Base-by-base conservation (phyloP, 1,284 basidiomycete genomes). In the Cryptococcus hybrid region DNA sequence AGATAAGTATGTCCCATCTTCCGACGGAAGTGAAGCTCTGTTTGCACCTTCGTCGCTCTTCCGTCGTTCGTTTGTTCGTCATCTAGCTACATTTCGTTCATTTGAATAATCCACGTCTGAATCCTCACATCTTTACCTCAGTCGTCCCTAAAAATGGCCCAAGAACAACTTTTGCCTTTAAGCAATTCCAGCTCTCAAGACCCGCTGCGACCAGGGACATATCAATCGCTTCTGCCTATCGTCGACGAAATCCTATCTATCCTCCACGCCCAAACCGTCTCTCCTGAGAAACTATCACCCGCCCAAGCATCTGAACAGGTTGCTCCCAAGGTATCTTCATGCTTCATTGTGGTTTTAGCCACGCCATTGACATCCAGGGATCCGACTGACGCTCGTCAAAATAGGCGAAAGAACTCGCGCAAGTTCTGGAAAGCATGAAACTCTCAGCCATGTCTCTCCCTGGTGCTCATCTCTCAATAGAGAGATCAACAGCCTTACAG, bases 391-490 rank as follows among this genome's bases (percentile, higher is more conserved):
- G 30, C 4, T 8, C 2, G 9, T 12, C 18, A 6, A 3, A 12
- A 40, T 48, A 70, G 67, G 65, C 67, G 2, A 58, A 61, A 54
- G 60, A 70, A 47, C 57, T 70, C 6, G 54, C 60, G 5, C 37
- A 45, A 13, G 47, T 51, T 3, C 36, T 70, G 18, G 61, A 63
- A 38, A 50, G 13, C 36, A 68, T 70, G 68, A 62, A 64, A 47
- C 3, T 36, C 0, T 60, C 65, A 3, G 61, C 65, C 4, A n/a
- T 67, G 47, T 42, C 53, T 8, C 36, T 71, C 34, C 67, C 67
- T 4, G 69, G 69, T 3, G 69, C 65, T 3, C 54, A 66, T 57
- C 42, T 71, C 5, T 52, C 58, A 7, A 63, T 54, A 1, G 55
- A 60, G 12, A 24, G 24, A 24, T 24, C 24, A 24, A 24, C 24